Percentiles rank a stretch among this genome's conserved stretches.
Evolutionary conservation across 208 protist genomes (phyloP).

Genomic region (Borovskyia barvae): DNA sequence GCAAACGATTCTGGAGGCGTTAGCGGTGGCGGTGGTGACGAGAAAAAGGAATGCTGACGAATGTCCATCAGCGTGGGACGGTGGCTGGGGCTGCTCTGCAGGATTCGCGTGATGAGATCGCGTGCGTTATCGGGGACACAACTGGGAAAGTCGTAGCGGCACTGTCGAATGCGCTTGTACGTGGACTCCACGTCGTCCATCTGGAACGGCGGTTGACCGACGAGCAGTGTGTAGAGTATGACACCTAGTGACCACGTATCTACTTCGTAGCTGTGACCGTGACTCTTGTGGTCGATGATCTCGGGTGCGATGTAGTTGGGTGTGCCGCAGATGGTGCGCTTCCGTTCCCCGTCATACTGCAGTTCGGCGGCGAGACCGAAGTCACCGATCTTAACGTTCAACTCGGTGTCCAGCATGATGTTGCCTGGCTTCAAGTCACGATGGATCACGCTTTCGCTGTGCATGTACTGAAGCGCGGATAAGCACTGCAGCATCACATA

Average conservation of each 20-base stretch:
- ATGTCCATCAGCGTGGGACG: slow-evolving; percentile 90
- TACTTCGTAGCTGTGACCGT: slow-evolving; percentile 96
- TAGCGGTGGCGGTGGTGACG: slow-evolving; percentile 39
- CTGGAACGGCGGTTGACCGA: slow-evolving; percentile 98
- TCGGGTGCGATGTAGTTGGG: slow-evolving; percentile 97
- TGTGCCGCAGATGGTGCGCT: slow-evolving; percentile 95
- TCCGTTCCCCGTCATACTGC: slow-evolving; percentile 91
- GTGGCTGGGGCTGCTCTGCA: slow-evolving; percentile 75
- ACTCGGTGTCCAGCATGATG: slow-evolving; percentile 90
- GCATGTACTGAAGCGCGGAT: slow-evolving; percentile 94
- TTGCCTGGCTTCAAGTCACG: slow-evolving; percentile 97
- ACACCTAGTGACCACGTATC: slow-evolving; percentile 98
- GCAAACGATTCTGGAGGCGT: slow-evolving; percentile 55
- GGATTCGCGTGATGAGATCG: slow-evolving; percentile 91
- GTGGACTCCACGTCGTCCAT: slow-evolving; percentile 95
- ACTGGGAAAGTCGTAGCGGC: slow-evolving; percentile 92
- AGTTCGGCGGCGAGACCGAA: slow-evolving; percentile 94
- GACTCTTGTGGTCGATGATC: slow-evolving; percentile 81
- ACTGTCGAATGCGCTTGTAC: slow-evolving; percentile 94
- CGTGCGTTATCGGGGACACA: slow-evolving; percentile 65
- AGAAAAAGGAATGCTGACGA: slow-evolving; percentile 88
- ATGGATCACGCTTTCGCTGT: slow-evolving; percentile 94
- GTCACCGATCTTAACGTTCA: slow-evolving; percentile 94
- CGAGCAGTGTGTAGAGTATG: slow-evolving; percentile 97
- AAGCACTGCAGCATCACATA: slow-evolving; percentile 95